Conservation (phyloP, 108 stramenopile species). For the Pseudonitzschia delicatissima region DNA sequence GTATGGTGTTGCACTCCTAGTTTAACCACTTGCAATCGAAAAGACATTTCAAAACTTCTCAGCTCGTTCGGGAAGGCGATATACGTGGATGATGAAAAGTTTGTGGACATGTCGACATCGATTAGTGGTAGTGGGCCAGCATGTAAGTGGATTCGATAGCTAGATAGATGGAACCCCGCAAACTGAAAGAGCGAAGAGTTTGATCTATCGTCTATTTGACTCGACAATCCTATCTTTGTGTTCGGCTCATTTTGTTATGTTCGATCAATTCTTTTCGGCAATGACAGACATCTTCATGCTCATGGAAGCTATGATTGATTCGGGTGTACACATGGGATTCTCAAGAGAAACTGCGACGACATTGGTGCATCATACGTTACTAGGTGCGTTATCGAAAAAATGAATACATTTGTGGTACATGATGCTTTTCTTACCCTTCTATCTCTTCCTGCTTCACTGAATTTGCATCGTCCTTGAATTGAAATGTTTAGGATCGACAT, state of each 20-base stretch:
- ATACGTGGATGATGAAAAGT: slow-evolving; percentile 86
- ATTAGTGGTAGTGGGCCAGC: slow-evolving; percentile 90
- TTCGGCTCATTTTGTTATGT: not conserved
- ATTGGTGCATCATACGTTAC: slow-evolving; percentile 69
- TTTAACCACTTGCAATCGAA: slow-evolving; percentile 54
- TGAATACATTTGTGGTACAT: not conserved
- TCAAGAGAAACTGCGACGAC: slow-evolving; percentile 71
- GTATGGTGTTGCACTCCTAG: slow-evolving; percentile 83
- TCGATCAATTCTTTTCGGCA: not conserved
- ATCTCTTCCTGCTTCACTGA: not conserved
- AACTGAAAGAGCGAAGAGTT: too few relatives aligned
- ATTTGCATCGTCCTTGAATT: not conserved
- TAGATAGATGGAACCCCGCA: too few relatives aligned
- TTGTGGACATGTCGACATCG: slow-evolving; percentile 89
- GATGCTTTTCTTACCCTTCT: not conserved
- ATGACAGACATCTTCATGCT: slow-evolving; percentile 73
- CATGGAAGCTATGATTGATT: slow-evolving; percentile 91
- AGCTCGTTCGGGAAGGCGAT: slow-evolving; percentile 77
- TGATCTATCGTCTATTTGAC: too few relatives aligned
- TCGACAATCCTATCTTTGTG: too few relatives aligned
- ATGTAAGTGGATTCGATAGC: too few relatives aligned
- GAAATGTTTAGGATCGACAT: slow-evolving; percentile 66
- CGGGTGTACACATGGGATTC: slow-evolving; percentile 94
- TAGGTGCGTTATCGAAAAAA: slow-evolving; percentile 20
- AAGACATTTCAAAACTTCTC: slow-evolving; percentile 52